Evolutionary conservation across 176 grass and related monocot species (phyloP), one percentile per base, ranked within the genome.

Genomic region (Carex parvula): DNA sequence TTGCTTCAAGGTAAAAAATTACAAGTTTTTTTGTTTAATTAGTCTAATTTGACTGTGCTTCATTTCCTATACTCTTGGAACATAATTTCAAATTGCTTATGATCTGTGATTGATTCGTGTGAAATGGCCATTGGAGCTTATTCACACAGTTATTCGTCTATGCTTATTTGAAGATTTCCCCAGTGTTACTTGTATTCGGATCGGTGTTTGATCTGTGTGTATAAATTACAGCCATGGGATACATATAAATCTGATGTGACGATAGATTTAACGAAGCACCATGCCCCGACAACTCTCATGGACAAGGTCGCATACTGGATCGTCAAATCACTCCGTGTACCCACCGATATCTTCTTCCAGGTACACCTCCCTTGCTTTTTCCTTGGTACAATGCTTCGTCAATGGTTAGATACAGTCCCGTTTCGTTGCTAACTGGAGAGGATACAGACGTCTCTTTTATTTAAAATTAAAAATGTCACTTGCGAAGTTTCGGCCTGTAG

Each of bases 201-300:
- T 20, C 26, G 10, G 54, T 4, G 53, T 83, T 4, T 60, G 84
- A 55, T 52, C 29, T 80, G 37, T 30, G 61, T 42, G 20, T 20
- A 1, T 84, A 14, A 46, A 64, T 4, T 32, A 59, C 83, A 95
- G 92, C 95, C 95, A 17, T 93, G 95, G 95, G 95, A 98, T 46
- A 63, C 95, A 60, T 98, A 98, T 64, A 81, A 77, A 64, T 64
- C 95, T 67, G 84, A 98, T 89, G 87, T 88, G 64, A 74, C 87
- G 10, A 98, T 95, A 81, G 95, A 95, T 86, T 79, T 95, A 70
- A 67, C 37, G 88, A 98, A 98, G 91, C 95, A 98, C 95, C 92
- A 98, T 84, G 80, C 73, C 3, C 92, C 95, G 3, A 83, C 80
- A 52, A 75, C 78, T 8, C 46, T 98, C 0, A 77, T 86, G 0